These are phyloP conservation scores for Gautieria morchelliformis DNA, from an alignment of 768 basidiomycete genomes.

Conservation along the genomic window DNA sequence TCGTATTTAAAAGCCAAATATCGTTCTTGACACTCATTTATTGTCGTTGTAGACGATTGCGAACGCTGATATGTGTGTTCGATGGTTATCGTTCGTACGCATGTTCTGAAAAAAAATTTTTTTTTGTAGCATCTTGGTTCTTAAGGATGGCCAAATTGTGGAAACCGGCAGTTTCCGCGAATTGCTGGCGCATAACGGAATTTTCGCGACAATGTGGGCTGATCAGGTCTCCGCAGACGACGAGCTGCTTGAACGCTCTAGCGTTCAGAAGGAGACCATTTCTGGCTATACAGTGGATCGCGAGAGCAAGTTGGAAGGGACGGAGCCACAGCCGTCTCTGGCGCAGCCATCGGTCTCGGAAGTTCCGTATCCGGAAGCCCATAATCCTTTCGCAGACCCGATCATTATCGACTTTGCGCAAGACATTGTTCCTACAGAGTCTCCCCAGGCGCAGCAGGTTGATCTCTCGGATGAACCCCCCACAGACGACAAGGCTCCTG, in stretches of 20 bases:
- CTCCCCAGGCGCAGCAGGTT: constrained; percentile 8
- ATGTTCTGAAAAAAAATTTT: too few relatives aligned
- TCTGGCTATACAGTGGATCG: constrained; percentile 31
- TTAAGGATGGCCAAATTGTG: constrained; percentile 81
- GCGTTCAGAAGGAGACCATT: constrained; percentile 27
- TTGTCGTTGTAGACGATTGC: constrained; percentile 37
- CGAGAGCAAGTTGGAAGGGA: neutral
- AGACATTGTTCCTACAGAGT: constrained; percentile 1
- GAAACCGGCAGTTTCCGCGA: constrained; percentile 79
- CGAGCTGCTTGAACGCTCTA: constrained; percentile 26
- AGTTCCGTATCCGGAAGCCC: constrained; percentile 8
- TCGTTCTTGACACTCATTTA: constrained; percentile 10
- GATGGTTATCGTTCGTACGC: constrained; percentile 24
- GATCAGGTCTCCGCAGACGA: constrained; percentile 67
- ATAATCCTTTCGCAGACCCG: constrained; percentile 5
- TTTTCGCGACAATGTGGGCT: constrained; percentile 85
- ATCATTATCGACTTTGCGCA: neutral
- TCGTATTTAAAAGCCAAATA: constrained; percentile 12
- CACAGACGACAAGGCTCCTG: constrained; percentile 20
- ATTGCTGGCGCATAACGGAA: constrained; percentile 57
- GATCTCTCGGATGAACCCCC: constrained; percentile 16
- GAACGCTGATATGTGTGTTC: constrained; percentile 38
- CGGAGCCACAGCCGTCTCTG: constrained; percentile 21
- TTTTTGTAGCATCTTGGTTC: constrained; percentile 67
- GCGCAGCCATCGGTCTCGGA: constrained; percentile 8